These are phyloP conservation scores for Chlamydomonas sp. DNA, from an alignment of 139 green algal genomes.

Conservation along the genomic window DNA sequence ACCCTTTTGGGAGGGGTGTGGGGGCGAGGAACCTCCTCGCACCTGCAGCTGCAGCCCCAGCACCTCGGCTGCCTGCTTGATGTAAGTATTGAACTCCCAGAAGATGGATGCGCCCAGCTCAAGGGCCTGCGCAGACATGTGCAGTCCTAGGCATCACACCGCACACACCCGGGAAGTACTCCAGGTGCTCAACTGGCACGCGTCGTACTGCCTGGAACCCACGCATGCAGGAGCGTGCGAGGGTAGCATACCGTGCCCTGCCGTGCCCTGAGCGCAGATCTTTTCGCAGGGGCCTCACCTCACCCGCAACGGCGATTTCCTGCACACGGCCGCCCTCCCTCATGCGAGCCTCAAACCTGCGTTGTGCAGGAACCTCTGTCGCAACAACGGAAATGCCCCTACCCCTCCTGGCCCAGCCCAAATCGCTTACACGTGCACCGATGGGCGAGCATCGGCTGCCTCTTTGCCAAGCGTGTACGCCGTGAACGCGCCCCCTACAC, in stretches of 20 bases:
- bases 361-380: neutral
- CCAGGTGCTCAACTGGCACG: too few relatives aligned
- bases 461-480: conserved; percentile 44
- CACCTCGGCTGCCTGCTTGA: conserved; percentile 5
- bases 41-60: conserved; percentile 4
- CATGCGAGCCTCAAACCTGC: conserved; percentile 7
- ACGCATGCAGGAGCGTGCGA: neutral
- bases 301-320: conserved; percentile 1
- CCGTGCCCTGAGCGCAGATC: neutral
- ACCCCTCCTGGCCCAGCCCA: neutral
- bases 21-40: conserved; percentile 3
- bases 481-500: conserved; percentile 55
- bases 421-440: conserved; percentile 1
- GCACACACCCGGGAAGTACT: too few relatives aligned
- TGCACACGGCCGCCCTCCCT: conserved; percentile 17
- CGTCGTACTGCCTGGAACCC: too few relatives aligned
- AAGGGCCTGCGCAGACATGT: conserved; percentile 27
- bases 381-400: neutral
- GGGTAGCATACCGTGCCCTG: neutral
- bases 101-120: conserved; percentile 65
- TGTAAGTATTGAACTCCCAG: conserved; percentile 51
- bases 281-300: conserved; percentile 11
- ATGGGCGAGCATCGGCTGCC: conserved; percentile 12
- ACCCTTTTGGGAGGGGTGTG: too few relatives aligned
- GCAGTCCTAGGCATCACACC: too few relatives aligned